Evolutionary conservation across 176 grass and related monocot species (phyloP), one percentile per base, ranked within the genome.

Genomic region (Microstegium vimineum): DNA sequence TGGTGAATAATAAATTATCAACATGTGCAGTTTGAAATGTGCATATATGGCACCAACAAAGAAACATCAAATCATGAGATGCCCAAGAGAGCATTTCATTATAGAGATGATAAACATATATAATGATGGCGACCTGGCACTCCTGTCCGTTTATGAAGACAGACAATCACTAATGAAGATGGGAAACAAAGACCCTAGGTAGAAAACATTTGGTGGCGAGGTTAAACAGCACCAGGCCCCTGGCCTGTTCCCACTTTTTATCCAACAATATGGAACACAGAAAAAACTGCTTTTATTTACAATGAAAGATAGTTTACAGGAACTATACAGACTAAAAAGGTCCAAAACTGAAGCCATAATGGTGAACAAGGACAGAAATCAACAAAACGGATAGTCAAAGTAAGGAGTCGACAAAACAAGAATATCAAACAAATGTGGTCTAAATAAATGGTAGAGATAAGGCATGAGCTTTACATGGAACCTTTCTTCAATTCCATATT

Each of bases 231-330:
- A 22, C 20, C 52, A 51, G 52, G 20, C 51, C 51, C 51, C 51
- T 56, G 20, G 51, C 47, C 20, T n/a, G 43, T 75, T 36, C 11
- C 73, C 11, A 75, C 72, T 57, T 60, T 76, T 59, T 60, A 57
- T 20, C 10, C 73, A 75, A 36, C 67, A 73, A 26, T 35, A 60
- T 72, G n/a, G 15, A 71, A 81, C 26, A 57, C 32, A 68, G 7
- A 81, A 71, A 59, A 28, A 87, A 81, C 42, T 22, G 61, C 6
- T 68, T 77, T 57, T 57, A 10, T 23, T 23, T 25, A 57, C 54
- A 23, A n/a, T 0, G 2, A 57, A 22, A 23, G 22, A 23, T 56
- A 57, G 54, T 57, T 57, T 31, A 64, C 62, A 64, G 14, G 41
- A 33, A 54, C 18, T 54, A 35, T 49, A 73, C 2, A 15, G 9